Conservation (phyloP, 306 rosid species). For the Urtica urens region DNA sequence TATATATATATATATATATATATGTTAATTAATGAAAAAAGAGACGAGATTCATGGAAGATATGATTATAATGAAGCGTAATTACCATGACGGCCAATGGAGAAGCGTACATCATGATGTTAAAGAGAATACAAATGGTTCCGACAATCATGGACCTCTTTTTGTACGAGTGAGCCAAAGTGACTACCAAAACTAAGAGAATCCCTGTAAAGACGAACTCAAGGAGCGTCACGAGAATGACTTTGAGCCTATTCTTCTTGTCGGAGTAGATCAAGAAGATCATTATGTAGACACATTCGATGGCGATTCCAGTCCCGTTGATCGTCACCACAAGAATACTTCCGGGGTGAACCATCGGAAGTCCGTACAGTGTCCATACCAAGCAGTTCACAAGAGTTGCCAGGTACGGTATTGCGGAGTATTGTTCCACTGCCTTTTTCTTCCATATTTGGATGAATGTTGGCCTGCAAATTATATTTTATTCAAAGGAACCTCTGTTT, state of each 20-base stretch:
- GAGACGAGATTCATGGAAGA: not conserved
- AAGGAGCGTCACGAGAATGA: constrained; percentile 19
- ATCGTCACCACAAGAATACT: constrained; percentile 60
- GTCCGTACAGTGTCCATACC: constrained; percentile 74
- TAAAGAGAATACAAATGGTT: constrained; percentile 41
- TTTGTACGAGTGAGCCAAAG: constrained; percentile 21
- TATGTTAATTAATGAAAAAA: not conserved
- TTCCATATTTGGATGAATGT: constrained; percentile 65
- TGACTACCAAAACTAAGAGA: constrained; percentile 29
- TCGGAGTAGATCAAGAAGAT: constrained; percentile 54
- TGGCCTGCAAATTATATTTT: constrained; percentile 29
- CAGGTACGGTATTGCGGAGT: constrained; percentile 66
- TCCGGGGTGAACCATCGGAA: constrained; percentile 63
- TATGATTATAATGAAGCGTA: not conserved
- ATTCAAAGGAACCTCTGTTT: too few species aligned
- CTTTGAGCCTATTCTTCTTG: constrained; percentile 44
- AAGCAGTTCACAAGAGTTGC: constrained; percentile 76
- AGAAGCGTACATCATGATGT: constrained; percentile 85
- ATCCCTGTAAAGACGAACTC: constrained; percentile 35
- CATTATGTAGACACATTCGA: constrained; percentile 46
- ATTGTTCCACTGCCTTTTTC: constrained; percentile 67
- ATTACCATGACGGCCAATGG: constrained; percentile 68
- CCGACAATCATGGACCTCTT: constrained; percentile 59
- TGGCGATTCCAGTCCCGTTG: constrained; percentile 42
- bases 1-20: not conserved